Percentiles rank a stretch among this genome's conserved stretches.
phyloP scores from a whole-genome alignment of 441 rosid species.

The Manihot esculenta region DNA sequence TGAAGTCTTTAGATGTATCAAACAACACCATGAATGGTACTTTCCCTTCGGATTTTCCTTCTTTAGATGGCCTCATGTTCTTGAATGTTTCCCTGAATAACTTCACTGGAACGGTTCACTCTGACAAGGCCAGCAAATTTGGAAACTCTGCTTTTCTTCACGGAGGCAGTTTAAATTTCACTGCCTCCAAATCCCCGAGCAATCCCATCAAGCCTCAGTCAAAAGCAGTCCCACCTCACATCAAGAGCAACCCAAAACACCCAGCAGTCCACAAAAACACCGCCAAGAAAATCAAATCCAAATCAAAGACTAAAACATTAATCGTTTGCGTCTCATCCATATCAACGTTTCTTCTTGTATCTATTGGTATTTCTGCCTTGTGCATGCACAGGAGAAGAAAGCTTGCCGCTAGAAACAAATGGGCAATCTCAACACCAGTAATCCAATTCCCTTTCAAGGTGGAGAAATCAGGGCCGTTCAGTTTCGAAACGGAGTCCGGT shows the following conservation, averaged over 20 bases:
- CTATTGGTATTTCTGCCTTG: slow-evolving; percentile 28
- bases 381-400: slow-evolving; percentile 38
- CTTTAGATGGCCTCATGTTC: slow-evolving; percentile 41
- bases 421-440: slow-evolving; percentile 83
- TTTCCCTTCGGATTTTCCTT: slow-evolving; percentile 80
- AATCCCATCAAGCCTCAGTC: slow-evolving; percentile 21
- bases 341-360: slow-evolving; percentile 40
- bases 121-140: slow-evolving; percentile 42
- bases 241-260: slow-evolving; percentile 18
- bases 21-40: slow-evolving; percentile 61
- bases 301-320: slow-evolving; percentile 32
- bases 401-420: slow-evolving; percentile 46
- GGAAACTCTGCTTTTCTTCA: slow-evolving; percentile 65
- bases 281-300: slow-evolving; percentile 19
- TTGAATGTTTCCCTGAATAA: slow-evolving; percentile 67
- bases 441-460: slow-evolving; percentile 58
- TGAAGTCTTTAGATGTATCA: slow-evolving; percentile 67
- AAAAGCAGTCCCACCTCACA: slow-evolving; percentile 19
- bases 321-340: slow-evolving; percentile 43
- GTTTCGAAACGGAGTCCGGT: slow-evolving; percentile 81
- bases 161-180: slow-evolving; percentile 48
- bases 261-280: slow-evolving; percentile 15
- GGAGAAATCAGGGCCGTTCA: slow-evolving; percentile 86
- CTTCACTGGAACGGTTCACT: slow-evolving; percentile 51
- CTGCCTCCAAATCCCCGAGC: slow-evolving; percentile 35